A percentile compares a stretch with the other conserved stretches of the same genome.
These are phyloP conservation scores for Echites panduratus DNA, from an alignment of 257 asterid genomes.

Conservation along the genomic window DNA sequence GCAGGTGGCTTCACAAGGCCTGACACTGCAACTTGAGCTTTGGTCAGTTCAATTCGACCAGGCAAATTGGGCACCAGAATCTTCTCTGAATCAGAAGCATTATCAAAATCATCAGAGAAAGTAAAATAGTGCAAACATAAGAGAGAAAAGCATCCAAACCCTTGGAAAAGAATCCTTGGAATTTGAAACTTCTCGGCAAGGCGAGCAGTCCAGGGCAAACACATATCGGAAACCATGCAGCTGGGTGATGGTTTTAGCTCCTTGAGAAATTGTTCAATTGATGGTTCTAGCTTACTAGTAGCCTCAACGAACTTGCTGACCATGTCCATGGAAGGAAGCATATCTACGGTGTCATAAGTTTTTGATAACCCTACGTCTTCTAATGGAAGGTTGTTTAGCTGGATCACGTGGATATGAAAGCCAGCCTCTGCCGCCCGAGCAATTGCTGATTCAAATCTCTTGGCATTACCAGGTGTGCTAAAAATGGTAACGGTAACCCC, in stretches of 20 bases:
- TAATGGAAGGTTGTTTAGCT: conserved; percentile 34
- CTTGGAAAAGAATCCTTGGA: conserved; percentile 49
- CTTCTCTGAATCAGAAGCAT: conserved; percentile 30
- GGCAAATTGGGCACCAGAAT: conserved; percentile 47
- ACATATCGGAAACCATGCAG: conserved; percentile 44
- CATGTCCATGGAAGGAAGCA: conserved; percentile 26
- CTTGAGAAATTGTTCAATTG: conserved; percentile 20
- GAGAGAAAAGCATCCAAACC: conserved; percentile 44
- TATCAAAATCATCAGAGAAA: conserved; percentile 14
- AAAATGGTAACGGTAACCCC: conserved; percentile 28
- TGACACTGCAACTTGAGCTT: conserved; percentile 28
- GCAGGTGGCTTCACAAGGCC: neutral
- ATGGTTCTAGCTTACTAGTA: conserved; percentile 25
- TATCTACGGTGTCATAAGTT: conserved; percentile 43
- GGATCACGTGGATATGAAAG: conserved; percentile 17
- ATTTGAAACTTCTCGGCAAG: conserved; percentile 28
- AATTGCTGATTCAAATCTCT: conserved; percentile 23
- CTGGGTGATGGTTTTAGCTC: conserved; percentile 29
- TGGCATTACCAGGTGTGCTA: conserved; percentile 38
- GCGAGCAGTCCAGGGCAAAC: conserved; percentile 39
- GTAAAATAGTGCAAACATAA: conserved; percentile 15
- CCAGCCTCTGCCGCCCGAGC: conserved; percentile 27
- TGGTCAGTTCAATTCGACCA: conserved; percentile 39
- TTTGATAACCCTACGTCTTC: conserved; percentile 39
- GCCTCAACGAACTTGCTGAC: conserved; percentile 30